phyloP scores from a whole-genome alignment of 1,284 basidiomycete genomes.

The Vanrija sp. region DNA sequence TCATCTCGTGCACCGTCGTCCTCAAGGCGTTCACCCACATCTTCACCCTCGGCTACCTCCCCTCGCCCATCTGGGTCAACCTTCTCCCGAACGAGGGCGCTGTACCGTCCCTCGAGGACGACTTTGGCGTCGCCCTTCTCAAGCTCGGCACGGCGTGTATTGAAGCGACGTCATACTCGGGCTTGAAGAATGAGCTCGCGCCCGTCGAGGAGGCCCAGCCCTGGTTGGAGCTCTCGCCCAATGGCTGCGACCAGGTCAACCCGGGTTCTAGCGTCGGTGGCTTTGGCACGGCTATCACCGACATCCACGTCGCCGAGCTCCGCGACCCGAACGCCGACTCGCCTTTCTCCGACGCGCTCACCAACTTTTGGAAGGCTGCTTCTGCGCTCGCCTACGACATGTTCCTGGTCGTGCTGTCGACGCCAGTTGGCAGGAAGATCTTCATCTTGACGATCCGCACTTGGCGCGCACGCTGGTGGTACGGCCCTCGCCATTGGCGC shows the following conservation, averaged over 20 bases:
- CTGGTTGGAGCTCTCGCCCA: conserved; percentile 31
- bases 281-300: conserved; percentile 36
- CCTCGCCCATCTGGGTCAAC: conserved; percentile 32
- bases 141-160: conserved; percentile 47
- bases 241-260: conserved; percentile 20
- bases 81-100: conserved; percentile 44
- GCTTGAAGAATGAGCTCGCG: conserved; percentile 43
- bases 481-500: conserved; percentile 41
- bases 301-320: conserved; percentile 36
- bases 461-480: conserved; percentile 37
- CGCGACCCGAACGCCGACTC: conserved; percentile 27
- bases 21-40: conserved; percentile 41
- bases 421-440: conserved; percentile 25
- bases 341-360: conserved; percentile 25
- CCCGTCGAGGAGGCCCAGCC: conserved; percentile 28
- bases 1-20: conserved; percentile 39
- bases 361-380: conserved; percentile 28
- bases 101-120: conserved; percentile 37
- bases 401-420: conserved; percentile 20
- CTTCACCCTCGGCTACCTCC: conserved; percentile 47
- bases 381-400: conserved; percentile 12
- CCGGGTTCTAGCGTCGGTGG: conserved; percentile 15
- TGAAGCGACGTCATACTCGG: conserved; percentile 41
- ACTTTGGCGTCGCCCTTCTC: conserved; percentile 44
- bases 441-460: conserved; percentile 5